Evolutionary conservation across 257 asterid genomes (phyloP).

Genomic region (Fraxinus quadrangulata): DNA sequence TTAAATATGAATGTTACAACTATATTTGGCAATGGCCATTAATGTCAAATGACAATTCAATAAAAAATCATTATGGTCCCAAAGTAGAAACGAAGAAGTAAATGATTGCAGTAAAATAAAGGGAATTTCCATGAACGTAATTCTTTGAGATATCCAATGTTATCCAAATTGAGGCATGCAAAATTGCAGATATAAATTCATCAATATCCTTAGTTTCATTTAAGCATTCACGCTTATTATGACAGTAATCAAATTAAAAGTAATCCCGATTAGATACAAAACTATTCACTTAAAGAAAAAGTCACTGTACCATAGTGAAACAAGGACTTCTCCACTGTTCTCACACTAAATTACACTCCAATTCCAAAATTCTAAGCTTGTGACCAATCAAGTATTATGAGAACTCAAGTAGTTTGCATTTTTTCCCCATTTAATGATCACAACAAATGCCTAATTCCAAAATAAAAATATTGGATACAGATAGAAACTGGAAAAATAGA

Average conservation of each 20-base stretch:
- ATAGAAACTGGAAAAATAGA: not conserved
- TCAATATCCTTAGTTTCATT: not conserved
- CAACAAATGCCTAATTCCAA: not conserved
- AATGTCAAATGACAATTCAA: not conserved
- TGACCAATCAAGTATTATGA: not conserved
- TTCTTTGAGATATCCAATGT: not conserved
- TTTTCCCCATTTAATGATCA: not conserved
- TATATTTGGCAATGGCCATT: not conserved
- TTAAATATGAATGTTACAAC: not conserved
- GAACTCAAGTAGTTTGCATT: not conserved
- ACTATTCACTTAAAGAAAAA: not conserved
- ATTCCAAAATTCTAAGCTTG: not conserved
- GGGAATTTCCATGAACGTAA: not conserved
- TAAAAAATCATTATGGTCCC: not conserved
- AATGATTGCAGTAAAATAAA: not conserved
- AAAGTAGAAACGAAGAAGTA: not conserved
- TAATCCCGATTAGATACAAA: not conserved
- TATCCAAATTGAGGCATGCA: not conserved
- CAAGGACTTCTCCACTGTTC: not conserved
- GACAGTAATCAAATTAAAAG: not conserved
- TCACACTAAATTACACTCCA: not conserved
- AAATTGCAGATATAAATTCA: not conserved
- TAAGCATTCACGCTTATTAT: not conserved
- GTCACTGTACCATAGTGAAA: not conserved
- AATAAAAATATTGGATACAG: not conserved